phyloP scores from a whole-genome alignment of 2,329 filamentous ascomycete genomes.

The Lachnellula hyalina region DNA sequence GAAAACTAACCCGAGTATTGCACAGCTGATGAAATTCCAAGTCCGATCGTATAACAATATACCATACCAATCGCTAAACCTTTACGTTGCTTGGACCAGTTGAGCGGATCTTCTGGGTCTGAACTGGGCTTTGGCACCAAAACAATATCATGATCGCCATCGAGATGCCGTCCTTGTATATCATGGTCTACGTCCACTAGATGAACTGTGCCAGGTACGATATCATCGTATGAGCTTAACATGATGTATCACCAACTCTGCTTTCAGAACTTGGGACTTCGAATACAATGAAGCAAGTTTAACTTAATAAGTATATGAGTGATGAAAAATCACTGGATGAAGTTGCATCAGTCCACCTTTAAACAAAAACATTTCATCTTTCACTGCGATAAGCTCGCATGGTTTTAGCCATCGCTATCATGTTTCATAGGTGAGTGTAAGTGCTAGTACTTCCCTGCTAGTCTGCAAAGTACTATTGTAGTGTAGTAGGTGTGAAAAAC shows the following conservation, averaged over 20 bases:
- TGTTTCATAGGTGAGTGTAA: no score
- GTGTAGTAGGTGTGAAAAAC: no score
- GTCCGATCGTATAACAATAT: conserved; percentile 4
- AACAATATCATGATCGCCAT: conserved; percentile 21
- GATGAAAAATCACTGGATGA: no score
- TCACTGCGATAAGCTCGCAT: no score
- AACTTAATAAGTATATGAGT: no score
- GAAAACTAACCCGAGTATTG: conserved; percentile 16
- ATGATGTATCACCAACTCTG: neutral
- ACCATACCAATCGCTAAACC: conserved; percentile 7
- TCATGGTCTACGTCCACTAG: conserved; percentile 20
- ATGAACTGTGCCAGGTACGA: conserved; percentile 25
- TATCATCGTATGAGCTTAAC: neutral
- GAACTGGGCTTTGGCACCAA: conserved; percentile 26
- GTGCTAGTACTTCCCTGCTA: no score
- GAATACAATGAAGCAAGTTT: no score
- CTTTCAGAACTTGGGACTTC: no score
- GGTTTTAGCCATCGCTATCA: no score
- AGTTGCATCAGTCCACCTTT: no score
- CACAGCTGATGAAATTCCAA: conserved; percentile 15
- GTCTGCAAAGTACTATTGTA: no score
- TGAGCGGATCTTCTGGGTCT: conserved; percentile 34
- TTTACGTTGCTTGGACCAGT: conserved; percentile 31
- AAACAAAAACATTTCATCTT: no score
- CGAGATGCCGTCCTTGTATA: conserved; percentile 7